Evolutionary conservation across 192 early-diverging fungal genomes (phyloP).

Genomic region (Funneliformis mosseae): DNA sequence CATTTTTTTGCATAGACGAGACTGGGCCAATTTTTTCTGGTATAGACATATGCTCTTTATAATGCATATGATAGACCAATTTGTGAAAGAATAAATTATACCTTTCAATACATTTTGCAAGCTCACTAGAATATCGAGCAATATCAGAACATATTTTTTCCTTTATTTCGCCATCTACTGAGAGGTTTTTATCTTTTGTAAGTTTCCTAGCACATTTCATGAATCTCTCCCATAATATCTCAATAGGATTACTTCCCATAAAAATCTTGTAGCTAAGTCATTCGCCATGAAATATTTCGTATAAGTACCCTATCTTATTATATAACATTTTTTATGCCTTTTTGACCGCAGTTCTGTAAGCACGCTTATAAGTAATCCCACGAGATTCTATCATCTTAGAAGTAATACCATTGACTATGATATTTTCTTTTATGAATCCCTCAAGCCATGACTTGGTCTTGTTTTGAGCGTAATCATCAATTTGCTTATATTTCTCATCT

Average conservation of each 20-base stretch:
- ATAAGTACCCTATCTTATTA: constrained; percentile 12
- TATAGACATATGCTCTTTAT: too few species aligned
- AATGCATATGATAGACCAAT: constrained; percentile 24
- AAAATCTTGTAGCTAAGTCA: background rate
- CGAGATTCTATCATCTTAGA: constrained; percentile 18
- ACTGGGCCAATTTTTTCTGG: too few species aligned
- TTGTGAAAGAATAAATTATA: constrained; percentile 14
- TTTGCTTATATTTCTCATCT: too few species aligned
- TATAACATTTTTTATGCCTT: constrained; percentile 4
- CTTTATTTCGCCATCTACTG: background rate
- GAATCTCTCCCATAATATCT: too few species aligned
- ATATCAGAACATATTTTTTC: too few species aligned
- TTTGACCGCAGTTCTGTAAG: constrained; percentile 5
- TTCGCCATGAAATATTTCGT: constrained; percentile 1
- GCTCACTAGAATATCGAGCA: constrained; percentile 5
- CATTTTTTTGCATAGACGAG: too few species aligned
- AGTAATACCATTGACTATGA: too few species aligned
- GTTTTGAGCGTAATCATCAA: constrained; percentile 4
- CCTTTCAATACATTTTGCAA: background rate
- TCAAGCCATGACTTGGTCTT: constrained; percentile 26
- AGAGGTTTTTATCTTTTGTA: constrained; percentile 2
- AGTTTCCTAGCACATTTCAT: background rate
- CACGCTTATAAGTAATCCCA: constrained; percentile 18
- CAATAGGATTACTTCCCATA: background rate
- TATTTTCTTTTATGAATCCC: constrained; percentile 19